Percentiles rank a stretch among this genome's conserved stretches.
phyloP scores from a whole-genome alignment of 2,329 filamentous ascomycete genomes.

The Xylariaceae sp. region DNA sequence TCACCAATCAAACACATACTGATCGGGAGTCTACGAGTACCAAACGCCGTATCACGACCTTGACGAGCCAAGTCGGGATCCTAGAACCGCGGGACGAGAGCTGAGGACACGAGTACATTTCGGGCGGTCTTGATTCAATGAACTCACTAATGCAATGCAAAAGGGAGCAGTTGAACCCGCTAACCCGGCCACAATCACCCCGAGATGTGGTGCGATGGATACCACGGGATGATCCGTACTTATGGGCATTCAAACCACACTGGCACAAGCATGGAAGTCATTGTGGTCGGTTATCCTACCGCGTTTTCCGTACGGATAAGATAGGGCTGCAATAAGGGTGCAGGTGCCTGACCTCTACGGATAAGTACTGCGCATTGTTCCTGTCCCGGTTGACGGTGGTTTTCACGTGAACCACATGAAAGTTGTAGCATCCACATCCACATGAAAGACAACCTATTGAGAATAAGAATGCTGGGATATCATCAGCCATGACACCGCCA shows the following conservation, averaged over 20 bases:
- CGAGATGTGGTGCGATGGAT: not conserved
- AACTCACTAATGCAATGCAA: constrained; percentile 13
- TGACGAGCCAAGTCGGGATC: constrained; percentile 1
- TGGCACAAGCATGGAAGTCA: not conserved
- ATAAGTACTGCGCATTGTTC: not conserved
- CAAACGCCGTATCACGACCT: constrained; percentile 10
- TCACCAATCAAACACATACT: constrained; percentile 25
- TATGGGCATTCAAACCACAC: not conserved
- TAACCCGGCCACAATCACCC: not conserved
- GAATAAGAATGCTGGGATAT: not conserved
- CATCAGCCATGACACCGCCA: not conserved
- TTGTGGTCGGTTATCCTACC: not conserved
- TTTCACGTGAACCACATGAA: no score
- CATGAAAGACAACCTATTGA: not conserved
- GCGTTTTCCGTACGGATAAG: no score
- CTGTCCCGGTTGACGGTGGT: not conserved
- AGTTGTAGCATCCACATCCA: no score
- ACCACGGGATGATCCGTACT: not conserved
- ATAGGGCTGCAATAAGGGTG: not conserved
- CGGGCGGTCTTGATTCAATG: not conserved
- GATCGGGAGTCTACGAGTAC: constrained; percentile 11
- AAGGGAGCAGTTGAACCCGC: not conserved
- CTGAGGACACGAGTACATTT: constrained; percentile 12
- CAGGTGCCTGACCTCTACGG: not conserved
- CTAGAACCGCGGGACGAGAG: constrained; percentile 16